Evolutionary conservation across 768 basidiomycete species (phyloP), one percentile per base, ranked within the genome.

Genomic region (Phaeolepiota aurea): DNA sequence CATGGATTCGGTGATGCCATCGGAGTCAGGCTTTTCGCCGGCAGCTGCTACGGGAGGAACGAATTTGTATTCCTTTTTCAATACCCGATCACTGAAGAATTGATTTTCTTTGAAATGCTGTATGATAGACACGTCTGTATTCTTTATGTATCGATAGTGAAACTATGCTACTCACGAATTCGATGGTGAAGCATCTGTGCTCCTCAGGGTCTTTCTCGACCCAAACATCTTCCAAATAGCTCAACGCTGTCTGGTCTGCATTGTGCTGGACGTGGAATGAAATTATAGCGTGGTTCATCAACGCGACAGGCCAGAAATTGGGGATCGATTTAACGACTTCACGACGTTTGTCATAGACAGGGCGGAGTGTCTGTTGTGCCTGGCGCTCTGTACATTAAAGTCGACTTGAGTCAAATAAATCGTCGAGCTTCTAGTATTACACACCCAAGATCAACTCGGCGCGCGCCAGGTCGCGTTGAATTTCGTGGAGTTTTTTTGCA

Each of bases 51-150:
- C 64, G 2, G 77, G 70, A 15, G 78, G 69, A 10, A 72, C 59
- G 55, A 76, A 84, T 57, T 81, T 85, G 70, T 76, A 91, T 57
- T 83, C 84, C 64, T 91, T 91, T 61, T 77, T 87, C 55, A 91
- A 59, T 28, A 88, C 74, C 34, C 65, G 65, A 59, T 90, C 78
- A 15, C 68, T 65, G 66, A 91, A 91, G 65, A 77, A 87, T 15
- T 85, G 85, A 64, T 91, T 91, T 54, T 87, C 74, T 59, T 84
- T 87, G 71, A 90, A 91, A 54, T 84, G 55, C 88, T 91, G 52
- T 37, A 49, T 19, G 13, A 44, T 40, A 31, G 28, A 31, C 28
- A 31, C 9, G 9, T 19, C 33, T 16, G 25, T 28, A 28, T 25
- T 14, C 4, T 7, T 16, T 13, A 14, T 30, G 20, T 9, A 7